These are phyloP conservation scores for Phytophthora pistaciae DNA, from an alignment of 352 stramenopile genomes.

Conservation along the genomic window DNA sequence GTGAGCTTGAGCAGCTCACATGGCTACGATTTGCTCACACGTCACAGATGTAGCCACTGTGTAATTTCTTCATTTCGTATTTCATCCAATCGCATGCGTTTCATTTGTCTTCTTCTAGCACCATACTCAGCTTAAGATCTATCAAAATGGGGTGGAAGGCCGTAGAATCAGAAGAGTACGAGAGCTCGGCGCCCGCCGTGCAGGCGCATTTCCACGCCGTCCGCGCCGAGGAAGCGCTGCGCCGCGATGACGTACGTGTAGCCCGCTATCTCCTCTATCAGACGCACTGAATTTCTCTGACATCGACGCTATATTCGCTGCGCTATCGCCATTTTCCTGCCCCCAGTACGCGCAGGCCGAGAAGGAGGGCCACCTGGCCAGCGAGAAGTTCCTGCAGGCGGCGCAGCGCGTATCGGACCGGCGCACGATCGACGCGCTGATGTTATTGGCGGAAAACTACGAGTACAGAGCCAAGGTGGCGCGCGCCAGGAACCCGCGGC, in stretches of 20 bases:
- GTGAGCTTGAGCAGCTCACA: too few relatives aligned
- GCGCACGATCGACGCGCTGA: constrained; percentile 73
- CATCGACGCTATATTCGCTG: neutral
- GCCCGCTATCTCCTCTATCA: neutral
- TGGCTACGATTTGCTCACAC: too few relatives aligned
- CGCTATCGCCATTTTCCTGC: neutral
- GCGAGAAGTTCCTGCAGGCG: constrained; percentile 73
- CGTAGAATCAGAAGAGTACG: constrained; percentile 74
- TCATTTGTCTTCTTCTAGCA: neutral
- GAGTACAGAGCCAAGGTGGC: constrained; percentile 78
- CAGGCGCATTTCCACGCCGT: constrained; percentile 87
- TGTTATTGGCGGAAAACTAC: constrained; percentile 83
- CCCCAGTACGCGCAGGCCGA: constrained; percentile 59
- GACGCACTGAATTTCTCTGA: constrained; percentile 6
- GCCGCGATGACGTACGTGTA: constrained; percentile 61
- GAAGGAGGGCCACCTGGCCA: constrained; percentile 76
- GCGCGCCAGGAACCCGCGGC: constrained; percentile 45
- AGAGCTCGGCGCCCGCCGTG: constrained; percentile 72
- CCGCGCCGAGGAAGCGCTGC: constrained; percentile 70
- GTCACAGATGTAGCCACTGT: too few relatives aligned
- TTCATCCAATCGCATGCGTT: neutral
- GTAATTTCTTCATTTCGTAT: neutral
- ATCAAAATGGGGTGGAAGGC: constrained; percentile 65
- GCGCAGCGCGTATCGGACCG: constrained; percentile 64
- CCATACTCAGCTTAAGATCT: constrained; percentile 32